Evolutionary conservation across 2,329 filamentous ascomycete species (phyloP), one percentile per base, ranked within the genome.

Genomic region (Calonectria pseudoreteaudii): DNA sequence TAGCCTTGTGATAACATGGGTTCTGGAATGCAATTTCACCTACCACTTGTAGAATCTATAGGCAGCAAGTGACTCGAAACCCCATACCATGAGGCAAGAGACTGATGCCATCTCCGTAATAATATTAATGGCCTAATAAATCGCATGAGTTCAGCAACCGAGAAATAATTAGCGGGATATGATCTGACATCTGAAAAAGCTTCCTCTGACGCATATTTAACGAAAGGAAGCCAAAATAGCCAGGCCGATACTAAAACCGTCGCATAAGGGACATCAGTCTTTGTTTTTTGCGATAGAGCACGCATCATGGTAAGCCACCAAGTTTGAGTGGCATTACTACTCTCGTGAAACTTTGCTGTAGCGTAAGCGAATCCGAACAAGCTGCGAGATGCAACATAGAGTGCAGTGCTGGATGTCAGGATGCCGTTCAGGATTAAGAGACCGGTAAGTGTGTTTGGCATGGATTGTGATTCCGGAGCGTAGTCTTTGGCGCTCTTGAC

Each of bases 271-370:
- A 53, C 50, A n/a, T 31, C 50, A n/a, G 20, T 14, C 10, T 53
- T 31, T 4, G 50, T 53, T 18, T 53, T 53, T 53, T 53, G 26
- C 2, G 50, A 31, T 10, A 53, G 20, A 9, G 50, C 50, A 31
- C 50, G 50, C 50, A 53, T 53, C 16, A 53, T 53, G 28, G 28
- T 53, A 26, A 53, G 50, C 50, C 50, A 53, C 50, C 50, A 53
- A 8, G 50, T 31, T 53, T 53, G 14, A 2, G 16, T 16, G 3
- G 50, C 50, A 53, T 53, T 53, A 13, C 30, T 28, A 26, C 50
- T 53, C 28, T 53, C 50, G 18, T 53, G 50, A 16, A 31, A 18
- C 13, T 31, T 53, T 20, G 50, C 50, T 11, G 28, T 53, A 9
- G 50, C 50, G 34, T 31, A 53, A 18, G 50, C 50, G 11, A 53